Conservation (phyloP, 768 basidiomycete species). For the Paxillus involutus region DNA sequence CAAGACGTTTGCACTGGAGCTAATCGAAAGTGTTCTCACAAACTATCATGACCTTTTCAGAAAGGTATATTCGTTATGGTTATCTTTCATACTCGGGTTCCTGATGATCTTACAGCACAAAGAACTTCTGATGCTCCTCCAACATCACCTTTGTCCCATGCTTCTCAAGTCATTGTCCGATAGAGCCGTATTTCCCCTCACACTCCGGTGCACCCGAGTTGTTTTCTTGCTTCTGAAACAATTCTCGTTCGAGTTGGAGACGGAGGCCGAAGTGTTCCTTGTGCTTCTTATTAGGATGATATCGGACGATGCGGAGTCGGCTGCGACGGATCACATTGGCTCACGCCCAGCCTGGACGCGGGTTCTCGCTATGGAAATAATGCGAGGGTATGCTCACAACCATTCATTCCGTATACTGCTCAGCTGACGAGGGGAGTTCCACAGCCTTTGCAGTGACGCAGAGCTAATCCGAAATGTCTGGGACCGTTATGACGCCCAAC, state of each 20-base stretch:
- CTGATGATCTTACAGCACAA: slow-evolving; percentile 51
- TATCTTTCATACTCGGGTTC: background rate
- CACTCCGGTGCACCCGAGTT: slow-evolving; percentile 88
- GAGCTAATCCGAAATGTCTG: slow-evolving; percentile 79
- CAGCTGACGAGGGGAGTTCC: slow-evolving; percentile 2
- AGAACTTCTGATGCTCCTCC: slow-evolving; percentile 84
- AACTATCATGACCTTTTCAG: slow-evolving; percentile 88
- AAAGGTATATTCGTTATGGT: slow-evolving; percentile 47
- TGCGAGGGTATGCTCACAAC: slow-evolving; percentile 62
- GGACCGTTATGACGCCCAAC: slow-evolving; percentile 68
- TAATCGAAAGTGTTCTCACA: slow-evolving; percentile 94
- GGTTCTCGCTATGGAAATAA: slow-evolving; percentile 89
- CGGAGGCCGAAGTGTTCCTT: slow-evolving; percentile 86
- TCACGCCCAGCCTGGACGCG: slow-evolving; percentile 80
- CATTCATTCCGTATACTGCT: background rate
- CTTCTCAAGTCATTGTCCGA: slow-evolving; percentile 86
- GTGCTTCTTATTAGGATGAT: slow-evolving; percentile 67
- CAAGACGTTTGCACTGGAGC: slow-evolving; percentile 94
- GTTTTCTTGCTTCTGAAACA: slow-evolving; percentile 93
- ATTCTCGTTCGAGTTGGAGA: slow-evolving; percentile 76
- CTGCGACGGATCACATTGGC: slow-evolving; percentile 23
- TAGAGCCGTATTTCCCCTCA: slow-evolving; percentile 79
- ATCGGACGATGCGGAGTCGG: slow-evolving; percentile 47
- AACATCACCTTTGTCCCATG: slow-evolving; percentile 87
- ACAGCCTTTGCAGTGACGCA: slow-evolving; percentile 74